phyloP scores from a whole-genome alignment of 805 yeast genomes.

The Starmerella bombicola region DNA sequence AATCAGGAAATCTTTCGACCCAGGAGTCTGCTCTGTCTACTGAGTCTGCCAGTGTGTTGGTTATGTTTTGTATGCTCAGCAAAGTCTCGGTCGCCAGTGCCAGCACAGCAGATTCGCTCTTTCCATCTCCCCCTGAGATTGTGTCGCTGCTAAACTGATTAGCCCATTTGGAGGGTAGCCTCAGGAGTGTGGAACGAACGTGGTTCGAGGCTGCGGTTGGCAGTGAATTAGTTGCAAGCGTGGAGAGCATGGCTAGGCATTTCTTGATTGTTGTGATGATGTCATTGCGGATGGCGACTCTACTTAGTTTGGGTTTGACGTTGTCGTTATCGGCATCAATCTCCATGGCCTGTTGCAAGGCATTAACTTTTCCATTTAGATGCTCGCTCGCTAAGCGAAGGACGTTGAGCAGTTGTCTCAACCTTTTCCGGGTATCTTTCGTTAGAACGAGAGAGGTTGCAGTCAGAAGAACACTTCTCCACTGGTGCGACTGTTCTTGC shows the following conservation, averaged over 20 bases:
- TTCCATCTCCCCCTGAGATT: constrained; percentile 22
- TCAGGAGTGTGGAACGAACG: constrained; percentile 65
- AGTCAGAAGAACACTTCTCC: constrained; percentile 27
- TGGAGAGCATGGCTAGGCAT: constrained; percentile 73
- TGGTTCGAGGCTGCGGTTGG: constrained; percentile 70
- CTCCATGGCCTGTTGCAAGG: constrained; percentile 21
- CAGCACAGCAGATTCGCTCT: constrained; percentile 54
- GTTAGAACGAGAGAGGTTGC: constrained; percentile 36
- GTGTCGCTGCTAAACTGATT: constrained; percentile 25
- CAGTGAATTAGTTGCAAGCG: constrained; percentile 61
- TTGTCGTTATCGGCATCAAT: constrained; percentile 19
- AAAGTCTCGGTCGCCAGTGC: constrained; percentile 79
- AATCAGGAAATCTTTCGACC: constrained; percentile 32
- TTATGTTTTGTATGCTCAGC: constrained; percentile 73
- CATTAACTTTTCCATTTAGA: constrained; percentile 19
- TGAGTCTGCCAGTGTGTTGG: constrained; percentile 73
- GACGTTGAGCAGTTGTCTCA: constrained; percentile 17
- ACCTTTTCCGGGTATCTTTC: constrained; percentile 18
- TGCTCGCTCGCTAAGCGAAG: constrained; percentile 21
- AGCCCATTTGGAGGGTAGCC: constrained; percentile 66
- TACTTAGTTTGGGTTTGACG: constrained; percentile 23
- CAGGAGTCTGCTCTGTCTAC: constrained; percentile 76
- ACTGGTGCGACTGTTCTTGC: constrained; percentile 11
- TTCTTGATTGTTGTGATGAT: constrained; percentile 81
- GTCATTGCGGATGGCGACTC: constrained; percentile 51